A percentile compares a stretch with the other conserved stretches of the same genome.
phyloP scores from a whole-genome alignment of 2,329 filamentous ascomycete genomes.

The Phoma sp. region DNA sequence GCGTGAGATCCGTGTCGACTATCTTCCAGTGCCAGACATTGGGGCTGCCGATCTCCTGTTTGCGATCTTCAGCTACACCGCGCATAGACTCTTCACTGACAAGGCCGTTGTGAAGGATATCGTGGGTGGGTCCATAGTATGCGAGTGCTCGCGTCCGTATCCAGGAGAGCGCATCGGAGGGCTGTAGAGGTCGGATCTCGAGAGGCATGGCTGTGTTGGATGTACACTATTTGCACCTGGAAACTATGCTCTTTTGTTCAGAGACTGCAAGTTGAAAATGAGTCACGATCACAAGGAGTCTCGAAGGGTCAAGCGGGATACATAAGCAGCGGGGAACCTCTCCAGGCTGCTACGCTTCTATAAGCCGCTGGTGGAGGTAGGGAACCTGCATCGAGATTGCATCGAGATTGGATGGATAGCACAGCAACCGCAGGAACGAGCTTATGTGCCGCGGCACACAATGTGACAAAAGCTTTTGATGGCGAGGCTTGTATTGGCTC shows the following conservation, averaged over 20 bases:
- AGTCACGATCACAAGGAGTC: slow-evolving; percentile 1
- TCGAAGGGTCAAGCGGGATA: neutral
- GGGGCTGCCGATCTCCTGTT: slow-evolving; percentile 27
- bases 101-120: slow-evolving; percentile 31
- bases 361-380: neutral
- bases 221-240: neutral
- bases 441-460: no score
- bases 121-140: slow-evolving; percentile 40
- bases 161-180: slow-evolving; percentile 34
- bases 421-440: no score
- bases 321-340: no score
- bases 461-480: no score
- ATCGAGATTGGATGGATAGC: neutral
- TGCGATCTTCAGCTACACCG: slow-evolving; percentile 31
- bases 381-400: neutral
- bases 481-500: no score
- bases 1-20: slow-evolving; percentile 35
- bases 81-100: slow-evolving; percentile 35
- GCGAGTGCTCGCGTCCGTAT: slow-evolving; percentile 36
- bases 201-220: slow-evolving; percentile 30
- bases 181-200: slow-evolving; percentile 27
- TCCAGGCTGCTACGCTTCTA: no score
- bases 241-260: neutral
- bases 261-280: neutral
- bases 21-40: slow-evolving; percentile 42